Evolutionary conservation across 768 basidiomycete species (phyloP), one percentile per base, ranked within the genome.

Genomic region (Crucibulum laeve): DNA sequence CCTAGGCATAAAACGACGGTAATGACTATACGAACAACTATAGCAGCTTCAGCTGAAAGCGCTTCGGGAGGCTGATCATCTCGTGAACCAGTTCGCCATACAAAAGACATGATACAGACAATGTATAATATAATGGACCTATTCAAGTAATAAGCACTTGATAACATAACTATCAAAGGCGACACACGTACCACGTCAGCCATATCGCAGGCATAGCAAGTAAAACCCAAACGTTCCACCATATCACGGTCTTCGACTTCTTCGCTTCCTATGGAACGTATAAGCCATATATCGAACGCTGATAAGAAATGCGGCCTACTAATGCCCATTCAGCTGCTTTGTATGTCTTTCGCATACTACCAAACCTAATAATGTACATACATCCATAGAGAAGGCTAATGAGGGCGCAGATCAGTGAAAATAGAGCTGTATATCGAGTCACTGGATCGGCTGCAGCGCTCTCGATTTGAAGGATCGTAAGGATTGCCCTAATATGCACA

Each of bases 321-420:
- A 81, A 74, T 3, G 80, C 78, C 80, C 80, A 83, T 40, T 68
- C 68, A 3, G 70, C 70, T 5, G 80, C 81, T 45, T 73, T 73
- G 54, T 74, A 65, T 76, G 83, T 82, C 47, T 67, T 77, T 21
- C 72, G 68, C 80, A 83, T 82, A 0, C 70, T 74, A 8, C 74
- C 74, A 39, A 82, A 83, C 19, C 76, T 65, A 10, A 83, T 60
- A 15, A 79, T 81, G 52, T 76, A 82, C 26, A 79, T 64, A 49
- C 80, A 79, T 1, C 82, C 82, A 47, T 72, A 83, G 1, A 67
- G 65, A 13, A 83, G 57, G 50, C 79, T 79, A 71, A 80, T 74
- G 40, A 82, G 53, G 1, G 79, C 77, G 18, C 71, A 80, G 2
- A 73, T 61, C 21, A 83, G 62, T 1, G 80, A 79, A 19, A 80